Conservation (phyloP, 352 stramenopile genomes). For the Saprolegnia parasitica region DNA sequence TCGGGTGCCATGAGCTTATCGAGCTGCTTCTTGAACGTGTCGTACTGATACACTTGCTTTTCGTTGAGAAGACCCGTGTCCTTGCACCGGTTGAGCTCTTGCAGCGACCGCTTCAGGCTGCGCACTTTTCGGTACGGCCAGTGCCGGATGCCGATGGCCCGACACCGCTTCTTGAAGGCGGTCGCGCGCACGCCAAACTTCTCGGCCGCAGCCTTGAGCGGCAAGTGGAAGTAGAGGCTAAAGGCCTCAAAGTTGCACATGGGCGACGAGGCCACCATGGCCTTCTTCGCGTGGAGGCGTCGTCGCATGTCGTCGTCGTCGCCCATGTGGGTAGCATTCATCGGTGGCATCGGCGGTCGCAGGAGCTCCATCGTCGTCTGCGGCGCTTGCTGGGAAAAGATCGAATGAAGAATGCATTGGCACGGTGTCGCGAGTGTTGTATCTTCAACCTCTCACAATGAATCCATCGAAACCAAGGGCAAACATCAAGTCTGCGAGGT, state of each 20-base stretch:
- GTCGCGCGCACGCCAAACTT: conserved; percentile 71
- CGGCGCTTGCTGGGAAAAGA: conserved; percentile 20
- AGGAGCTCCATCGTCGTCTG: background rate
- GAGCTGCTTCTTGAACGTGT: conserved; percentile 59
- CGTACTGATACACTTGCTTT: conserved; percentile 58
- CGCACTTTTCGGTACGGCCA: conserved; percentile 71
- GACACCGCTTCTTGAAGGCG: conserved; percentile 71
- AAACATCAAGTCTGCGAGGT: background rate
- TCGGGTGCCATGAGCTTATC: conserved; percentile 58
- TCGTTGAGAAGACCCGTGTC: conserved; percentile 53
- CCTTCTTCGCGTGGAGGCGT: conserved; percentile 25
- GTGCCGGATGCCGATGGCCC: conserved; percentile 64
- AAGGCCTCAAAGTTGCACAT: conserved; percentile 68
- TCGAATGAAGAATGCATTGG: conserved; percentile 16
- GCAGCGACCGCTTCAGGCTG: conserved; percentile 58
- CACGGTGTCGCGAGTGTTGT: conserved; percentile 13
- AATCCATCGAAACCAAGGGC: conserved; percentile 3
- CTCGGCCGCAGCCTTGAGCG: conserved; percentile 60
- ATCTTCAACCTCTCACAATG: conserved; percentile 6
- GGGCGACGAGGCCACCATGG: conserved; percentile 31
- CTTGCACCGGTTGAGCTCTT: conserved; percentile 55
- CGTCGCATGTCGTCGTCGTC: conserved; percentile 27
- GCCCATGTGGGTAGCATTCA: background rate
- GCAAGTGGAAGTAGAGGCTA: conserved; percentile 61
- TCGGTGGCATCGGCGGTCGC: background rate